Base-by-base conservation (phyloP, 495 filamentous ascomycete genomes). In the Penicillium steckii region DNA sequence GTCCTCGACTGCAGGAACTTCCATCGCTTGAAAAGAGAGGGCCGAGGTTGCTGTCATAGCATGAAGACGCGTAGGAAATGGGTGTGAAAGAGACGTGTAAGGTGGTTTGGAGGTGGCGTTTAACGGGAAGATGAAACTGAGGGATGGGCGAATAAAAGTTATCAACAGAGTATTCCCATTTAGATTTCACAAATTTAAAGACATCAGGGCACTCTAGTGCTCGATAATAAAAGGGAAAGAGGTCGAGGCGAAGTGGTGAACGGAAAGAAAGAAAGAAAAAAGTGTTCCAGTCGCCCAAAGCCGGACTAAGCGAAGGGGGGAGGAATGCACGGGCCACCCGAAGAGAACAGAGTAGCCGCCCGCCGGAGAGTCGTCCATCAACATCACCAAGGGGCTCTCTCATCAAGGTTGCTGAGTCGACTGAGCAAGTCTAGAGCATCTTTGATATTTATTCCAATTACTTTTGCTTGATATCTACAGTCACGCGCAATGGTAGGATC, bases 261-360 rank as follows among this genome's bases (percentile, higher is more conserved):
- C 41, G 53, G 37, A 45, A 57, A 46, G 52, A 40, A 50, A 60
- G 52, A 59, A 48, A 40, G 47, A 29, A 29, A 38, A 41, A 35
- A 43, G 35, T 32, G 33, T 7, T 3, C 13, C 15, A 1, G 1
- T 8, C 8, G 3, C 17, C 17, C 19, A 24, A 41, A 23, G 50
- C 40, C 49, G 50, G 33, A 64, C 61, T 74, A 76, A 76, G 73
- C 71, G 73, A 76, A 71, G 59, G 57, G 61, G 56, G 65, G 64
- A 62, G 60, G 26, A 46, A 55, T 60, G 69, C 69, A 73, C 69
- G 69, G 68, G 56, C 72, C 71, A 76, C 42, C 47, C 59, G 58
- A 72, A 75, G 73, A 70, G 73, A 76, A 73, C 73, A 76, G 72
- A 72, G 70, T 73, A 68, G 61, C 66, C 60, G 62, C 64, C 64